These are phyloP conservation scores for Gypsophila paniculata DNA, from an alignment of 179 eudicot genomes.

Conservation along the genomic window DNA sequence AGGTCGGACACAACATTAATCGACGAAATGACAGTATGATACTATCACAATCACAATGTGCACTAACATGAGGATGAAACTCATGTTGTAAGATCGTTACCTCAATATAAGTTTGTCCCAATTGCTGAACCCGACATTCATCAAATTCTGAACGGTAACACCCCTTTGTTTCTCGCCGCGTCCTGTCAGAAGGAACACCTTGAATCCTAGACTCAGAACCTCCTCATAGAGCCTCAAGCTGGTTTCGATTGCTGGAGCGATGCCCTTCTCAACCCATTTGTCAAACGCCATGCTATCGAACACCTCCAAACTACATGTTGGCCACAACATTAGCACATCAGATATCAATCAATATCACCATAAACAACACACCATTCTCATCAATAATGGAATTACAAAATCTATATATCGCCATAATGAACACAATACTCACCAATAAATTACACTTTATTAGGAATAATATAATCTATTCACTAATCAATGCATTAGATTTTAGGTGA, in stretches of 20 bases:
- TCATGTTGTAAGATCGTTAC: slow-evolving; percentile 28
- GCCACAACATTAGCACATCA: slow-evolving; percentile 27
- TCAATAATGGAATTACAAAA: not conserved
- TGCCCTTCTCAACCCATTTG: slow-evolving; percentile 74
- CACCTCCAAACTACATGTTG: slow-evolving; percentile 59
- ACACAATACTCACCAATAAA: not conserved
- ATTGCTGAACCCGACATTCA: slow-evolving; percentile 54
- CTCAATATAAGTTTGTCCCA: slow-evolving; percentile 87
- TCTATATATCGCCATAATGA: too few species aligned
- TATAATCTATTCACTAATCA: not conserved
- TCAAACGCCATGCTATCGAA: slow-evolving; percentile 56
- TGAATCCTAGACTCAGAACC: slow-evolving; percentile 62
- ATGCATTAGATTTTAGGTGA: not conserved
- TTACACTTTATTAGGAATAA: too few species aligned
- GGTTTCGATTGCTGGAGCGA: slow-evolving; percentile 57
- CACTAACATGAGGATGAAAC: not conserved
- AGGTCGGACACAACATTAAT: not conserved
- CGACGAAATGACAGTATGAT: not conserved
- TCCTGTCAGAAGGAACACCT: slow-evolving; percentile 74
- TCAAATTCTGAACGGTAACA: slow-evolving; percentile 62
- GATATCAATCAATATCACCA: slow-evolving; percentile 22
- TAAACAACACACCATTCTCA: not conserved
- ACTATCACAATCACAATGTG: slow-evolving; percentile 11
- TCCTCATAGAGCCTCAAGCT: slow-evolving; percentile 76
- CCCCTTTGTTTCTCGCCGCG: slow-evolving; percentile 60